Evolutionary conservation across 768 basidiomycete species (phyloP).

Genomic region (Chlorophyllum brunneum): DNA sequence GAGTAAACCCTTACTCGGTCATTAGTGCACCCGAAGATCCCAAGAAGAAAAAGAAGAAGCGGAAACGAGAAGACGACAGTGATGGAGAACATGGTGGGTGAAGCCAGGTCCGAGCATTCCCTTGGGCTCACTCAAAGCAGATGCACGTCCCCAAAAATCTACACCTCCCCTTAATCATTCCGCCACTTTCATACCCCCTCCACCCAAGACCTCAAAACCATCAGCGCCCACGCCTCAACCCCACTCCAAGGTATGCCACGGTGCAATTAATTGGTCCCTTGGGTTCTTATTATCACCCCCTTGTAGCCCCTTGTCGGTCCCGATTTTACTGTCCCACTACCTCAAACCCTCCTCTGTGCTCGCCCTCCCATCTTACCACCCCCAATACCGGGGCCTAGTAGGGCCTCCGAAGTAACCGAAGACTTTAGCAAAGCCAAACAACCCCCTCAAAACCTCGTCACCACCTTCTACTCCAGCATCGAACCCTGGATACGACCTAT

Average conservation of each 20-base stretch:
- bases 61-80: constrained; percentile 75
- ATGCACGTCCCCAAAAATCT: constrained; percentile 53
- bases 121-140: constrained; percentile 26
- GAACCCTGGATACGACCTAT: constrained; percentile 89
- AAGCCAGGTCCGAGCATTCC: neutral
- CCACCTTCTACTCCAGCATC: constrained; percentile 82
- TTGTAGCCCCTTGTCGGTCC: constrained; percentile 35
- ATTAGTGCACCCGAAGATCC: constrained; percentile 40
- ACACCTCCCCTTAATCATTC: constrained; percentile 46
- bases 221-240: constrained; percentile 35
- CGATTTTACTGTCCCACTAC: constrained; percentile 58
- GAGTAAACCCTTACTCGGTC: constrained; percentile 7
- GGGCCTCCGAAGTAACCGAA: constrained; percentile 76
- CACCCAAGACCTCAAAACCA: constrained; percentile 56
- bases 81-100: constrained; percentile 58
- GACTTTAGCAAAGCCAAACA: constrained; percentile 86
- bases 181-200: constrained; percentile 32
- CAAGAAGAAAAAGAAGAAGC: constrained; percentile 84
- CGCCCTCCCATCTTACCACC: constrained; percentile 62
- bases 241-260: constrained; percentile 46
- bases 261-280: constrained; percentile 8
- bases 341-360: constrained; percentile 46
- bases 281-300: neutral
- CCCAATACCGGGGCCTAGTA: constrained; percentile 78
- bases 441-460: constrained; percentile 64